These are phyloP conservation scores for Penicillium bovifimosum DNA, from an alignment of 495 filamentous ascomycete species.

Conservation along the genomic window DNA sequence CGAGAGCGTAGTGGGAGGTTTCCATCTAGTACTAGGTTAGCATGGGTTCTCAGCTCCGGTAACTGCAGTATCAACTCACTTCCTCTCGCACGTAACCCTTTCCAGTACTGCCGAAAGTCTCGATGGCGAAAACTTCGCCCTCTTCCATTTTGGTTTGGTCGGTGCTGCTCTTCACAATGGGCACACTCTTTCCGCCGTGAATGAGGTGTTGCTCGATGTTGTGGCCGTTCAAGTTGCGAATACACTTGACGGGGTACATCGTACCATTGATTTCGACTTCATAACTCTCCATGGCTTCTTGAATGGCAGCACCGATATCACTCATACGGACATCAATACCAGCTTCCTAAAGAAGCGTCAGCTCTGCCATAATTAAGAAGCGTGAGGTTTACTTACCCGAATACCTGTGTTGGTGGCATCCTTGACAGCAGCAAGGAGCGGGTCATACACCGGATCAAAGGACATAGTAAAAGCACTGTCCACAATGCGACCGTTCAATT, in stretches of 20 bases:
- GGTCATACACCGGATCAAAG: slow-evolving; percentile 81
- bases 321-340: slow-evolving; percentile 58
- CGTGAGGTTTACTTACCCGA: slow-evolving; percentile 33
- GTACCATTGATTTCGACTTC: slow-evolving; percentile 62
- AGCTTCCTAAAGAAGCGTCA: slow-evolving; percentile 42
- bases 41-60: background rate
- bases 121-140: slow-evolving; percentile 87
- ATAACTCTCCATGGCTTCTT: slow-evolving; percentile 65
- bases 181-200: slow-evolving; percentile 84
- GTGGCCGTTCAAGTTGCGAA: slow-evolving; percentile 86
- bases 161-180: slow-evolving; percentile 72
- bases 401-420: slow-evolving; percentile 86
- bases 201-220: slow-evolving; percentile 82
- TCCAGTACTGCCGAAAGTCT: slow-evolving; percentile 90
- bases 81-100: slow-evolving; percentile 80
- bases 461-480: slow-evolving; percentile 91
- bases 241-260: slow-evolving; percentile 75
- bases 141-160: slow-evolving; percentile 91
- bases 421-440: slow-evolving; percentile 72
- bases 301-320: slow-evolving; percentile 58
- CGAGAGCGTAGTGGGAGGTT: slow-evolving; percentile 70
- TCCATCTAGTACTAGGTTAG: slow-evolving; percentile 45
- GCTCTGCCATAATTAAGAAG: background rate
- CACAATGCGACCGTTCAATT: slow-evolving; percentile 85
- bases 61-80: slow-evolving; percentile 35